Percentiles rank a stretch among this genome's conserved stretches.
phyloP scores from a whole-genome alignment of 148 eudicot species.

The Arctostaphylos glauca region DNA sequence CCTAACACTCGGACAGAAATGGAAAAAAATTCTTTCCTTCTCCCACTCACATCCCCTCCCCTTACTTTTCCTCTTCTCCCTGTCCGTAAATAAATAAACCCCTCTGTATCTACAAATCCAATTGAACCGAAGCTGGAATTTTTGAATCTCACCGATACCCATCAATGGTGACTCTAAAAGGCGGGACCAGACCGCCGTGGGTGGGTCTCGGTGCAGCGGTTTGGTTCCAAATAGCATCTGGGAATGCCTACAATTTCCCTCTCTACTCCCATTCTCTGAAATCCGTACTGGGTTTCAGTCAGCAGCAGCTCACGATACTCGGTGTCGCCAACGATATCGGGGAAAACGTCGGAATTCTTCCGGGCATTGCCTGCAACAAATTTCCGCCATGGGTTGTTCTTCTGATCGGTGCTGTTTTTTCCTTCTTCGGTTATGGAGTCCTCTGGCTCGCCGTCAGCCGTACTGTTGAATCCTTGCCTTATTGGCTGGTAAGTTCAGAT shows the following conservation, averaged over 20 bases:
- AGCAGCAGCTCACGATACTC: conserved; percentile 64
- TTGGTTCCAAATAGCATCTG: conserved; percentile 68
- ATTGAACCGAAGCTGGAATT: neutral
- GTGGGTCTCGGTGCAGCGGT: conserved; percentile 70
- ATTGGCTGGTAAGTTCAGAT: conserved; percentile 49
- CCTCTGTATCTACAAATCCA: neutral
- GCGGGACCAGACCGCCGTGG: conserved; percentile 79
- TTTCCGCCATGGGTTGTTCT: conserved; percentile 77
- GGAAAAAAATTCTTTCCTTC: neutral
- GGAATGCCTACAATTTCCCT: conserved; percentile 65
- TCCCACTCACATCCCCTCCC: too few relatives aligned
- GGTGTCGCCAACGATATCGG: conserved; percentile 85
- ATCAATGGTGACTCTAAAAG: conserved; percentile 39
- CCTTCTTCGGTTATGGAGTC: conserved; percentile 68
- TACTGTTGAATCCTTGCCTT: conserved; percentile 55
- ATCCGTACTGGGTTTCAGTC: conserved; percentile 66
- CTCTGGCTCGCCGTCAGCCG: conserved; percentile 65
- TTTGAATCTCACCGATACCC: neutral
- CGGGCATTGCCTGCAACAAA: conserved; percentile 58
- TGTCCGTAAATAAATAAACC: neutral
- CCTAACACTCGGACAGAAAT: neutral
- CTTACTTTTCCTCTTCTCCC: neutral
- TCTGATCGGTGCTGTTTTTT: conserved; percentile 47
- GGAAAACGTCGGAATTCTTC: conserved; percentile 63
- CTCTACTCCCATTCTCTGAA: conserved; percentile 69